phyloP scores from a whole-genome alignment of 179 eudicot species.

The Spergularia azorica region DNA sequence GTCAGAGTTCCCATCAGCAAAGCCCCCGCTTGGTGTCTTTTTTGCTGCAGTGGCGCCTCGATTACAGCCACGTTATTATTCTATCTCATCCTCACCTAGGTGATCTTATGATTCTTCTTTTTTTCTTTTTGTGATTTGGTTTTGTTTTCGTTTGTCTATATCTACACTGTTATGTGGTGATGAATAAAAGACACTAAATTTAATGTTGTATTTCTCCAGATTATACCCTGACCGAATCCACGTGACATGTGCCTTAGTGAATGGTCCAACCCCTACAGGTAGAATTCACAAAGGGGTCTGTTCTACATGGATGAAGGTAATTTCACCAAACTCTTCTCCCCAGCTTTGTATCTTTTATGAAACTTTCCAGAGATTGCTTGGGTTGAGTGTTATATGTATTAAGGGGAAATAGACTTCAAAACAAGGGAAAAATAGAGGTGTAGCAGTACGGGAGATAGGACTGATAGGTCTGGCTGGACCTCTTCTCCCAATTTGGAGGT shows the following conservation, averaged over 20 bases:
- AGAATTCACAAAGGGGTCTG: conserved; percentile 88
- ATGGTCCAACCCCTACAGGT: conserved; percentile 88
- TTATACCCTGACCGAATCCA: conserved; percentile 67
- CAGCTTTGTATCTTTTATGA: not conserved
- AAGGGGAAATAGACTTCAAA: too few species aligned
- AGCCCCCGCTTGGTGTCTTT: conserved; percentile 90
- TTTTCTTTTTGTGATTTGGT: not conserved
- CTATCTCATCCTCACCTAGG: conserved; percentile 93
- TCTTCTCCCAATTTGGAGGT: too few species aligned
- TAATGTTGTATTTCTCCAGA: conserved; percentile 36
- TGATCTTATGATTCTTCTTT: conserved; percentile 23
- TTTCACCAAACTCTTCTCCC: not conserved
- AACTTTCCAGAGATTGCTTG: not conserved
- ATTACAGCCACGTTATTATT: conserved; percentile 84
- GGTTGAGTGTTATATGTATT: not conserved
- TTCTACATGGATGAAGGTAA: conserved; percentile 98
- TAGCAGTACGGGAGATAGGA: too few species aligned
- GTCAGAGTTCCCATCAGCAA: conserved; percentile 87
- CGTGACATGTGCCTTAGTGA: conserved; percentile 84
- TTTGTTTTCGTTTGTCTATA: not conserved
- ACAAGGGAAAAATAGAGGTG: too few species aligned
- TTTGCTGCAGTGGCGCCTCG: conserved; percentile 90
- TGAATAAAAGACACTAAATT: conserved; percentile 3
- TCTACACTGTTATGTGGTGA: not conserved
- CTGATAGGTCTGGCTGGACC: not conserved